A percentile compares a stretch with the other conserved stretches of the same genome.
These are phyloP conservation scores for Rhizopus stolonifer DNA, from an alignment of 371 early-diverging fungal species.

Conservation along the genomic window DNA sequence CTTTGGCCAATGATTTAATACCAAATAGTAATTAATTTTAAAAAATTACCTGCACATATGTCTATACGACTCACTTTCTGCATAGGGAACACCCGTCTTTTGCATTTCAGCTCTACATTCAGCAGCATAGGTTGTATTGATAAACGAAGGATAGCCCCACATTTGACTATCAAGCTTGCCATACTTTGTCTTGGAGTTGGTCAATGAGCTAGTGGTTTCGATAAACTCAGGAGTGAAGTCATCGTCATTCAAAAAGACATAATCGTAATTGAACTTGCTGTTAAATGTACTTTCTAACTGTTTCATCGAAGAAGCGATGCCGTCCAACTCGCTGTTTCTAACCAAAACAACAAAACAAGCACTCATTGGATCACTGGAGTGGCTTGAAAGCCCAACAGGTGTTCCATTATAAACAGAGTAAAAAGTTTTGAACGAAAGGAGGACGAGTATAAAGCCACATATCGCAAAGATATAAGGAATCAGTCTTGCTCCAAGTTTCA, in stretches of 20 bases:
- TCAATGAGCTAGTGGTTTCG: conserved; percentile 54
- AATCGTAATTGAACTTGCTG: conserved; percentile 81
- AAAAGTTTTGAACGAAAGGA: conserved; percentile 16
- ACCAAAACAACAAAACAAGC: conserved; percentile 67
- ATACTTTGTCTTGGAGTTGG: conserved; percentile 53
- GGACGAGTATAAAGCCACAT: conserved; percentile 5
- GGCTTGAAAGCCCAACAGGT: neutral
- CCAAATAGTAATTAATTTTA: no score
- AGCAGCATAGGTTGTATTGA: conserved; percentile 70
- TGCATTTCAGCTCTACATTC: conserved; percentile 60
- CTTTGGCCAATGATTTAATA: no score
- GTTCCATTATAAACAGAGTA: conserved; percentile 2
- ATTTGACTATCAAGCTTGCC: conserved; percentile 50
- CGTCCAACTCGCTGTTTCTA: conserved; percentile 77
- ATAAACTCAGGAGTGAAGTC: conserved; percentile 78
- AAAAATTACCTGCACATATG: conserved; percentile 84
- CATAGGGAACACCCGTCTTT: conserved; percentile 71
- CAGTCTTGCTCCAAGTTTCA: conserved; percentile 8
- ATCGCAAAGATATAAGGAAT: conserved; percentile 12
- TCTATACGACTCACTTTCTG: conserved; percentile 81
- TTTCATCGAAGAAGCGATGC: conserved; percentile 67
- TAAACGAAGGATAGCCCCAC: conserved; percentile 87
- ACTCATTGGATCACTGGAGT: conserved; percentile 26
- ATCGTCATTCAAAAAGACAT: conserved; percentile 86
- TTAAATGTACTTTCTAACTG: conserved; percentile 88